Percentiles rank a stretch among this genome's conserved stretches.
These are phyloP conservation scores for Sapria himalayana DNA, from an alignment of 345 rosid species.

Conservation along the genomic window DNA sequence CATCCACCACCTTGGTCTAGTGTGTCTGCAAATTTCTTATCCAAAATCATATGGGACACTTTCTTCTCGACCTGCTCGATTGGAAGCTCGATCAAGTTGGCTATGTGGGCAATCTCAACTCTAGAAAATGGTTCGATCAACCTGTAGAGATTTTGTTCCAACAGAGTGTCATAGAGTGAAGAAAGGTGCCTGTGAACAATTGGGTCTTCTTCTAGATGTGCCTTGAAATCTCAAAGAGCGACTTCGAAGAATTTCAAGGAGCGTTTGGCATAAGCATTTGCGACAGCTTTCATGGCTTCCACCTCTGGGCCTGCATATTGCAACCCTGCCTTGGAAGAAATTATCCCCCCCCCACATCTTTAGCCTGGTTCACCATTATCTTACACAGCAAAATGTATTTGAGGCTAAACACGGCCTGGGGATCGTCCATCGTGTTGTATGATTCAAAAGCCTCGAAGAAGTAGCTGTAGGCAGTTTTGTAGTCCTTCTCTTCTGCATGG, in stretches of 20 bases:
- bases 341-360: conserved; percentile 77
- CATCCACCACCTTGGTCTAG: conserved; percentile 96
- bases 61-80: conserved; percentile 78
- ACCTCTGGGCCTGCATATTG: conserved; percentile 69
- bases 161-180: conserved; percentile 62
- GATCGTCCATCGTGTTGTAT: conserved; percentile 78
- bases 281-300: conserved; percentile 96
- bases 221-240: conserved; percentile 54
- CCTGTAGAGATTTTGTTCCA: conserved; percentile 83
- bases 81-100: conserved; percentile 57
- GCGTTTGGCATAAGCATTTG: conserved; percentile 81
- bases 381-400: conserved; percentile 86
- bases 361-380: conserved; percentile 93
- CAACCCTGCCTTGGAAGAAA: conserved; percentile 84
- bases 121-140: conserved; percentile 87
- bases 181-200: conserved; percentile 93
- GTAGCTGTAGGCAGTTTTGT: conserved; percentile 88
- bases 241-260: conserved; percentile 71
- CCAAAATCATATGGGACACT: conserved; percentile 86
- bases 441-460: conserved; percentile 94
- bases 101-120: conserved; percentile 74
- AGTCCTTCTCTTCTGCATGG: conserved; percentile 96
- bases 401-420: conserved; percentile 73
- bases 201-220: conserved; percentile 88
- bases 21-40: conserved; percentile 89